Evolutionary conservation across 169 alveolate species (phyloP), one percentile per base, ranked within the genome.

Genomic region (Eimeria sp.): DNA sequence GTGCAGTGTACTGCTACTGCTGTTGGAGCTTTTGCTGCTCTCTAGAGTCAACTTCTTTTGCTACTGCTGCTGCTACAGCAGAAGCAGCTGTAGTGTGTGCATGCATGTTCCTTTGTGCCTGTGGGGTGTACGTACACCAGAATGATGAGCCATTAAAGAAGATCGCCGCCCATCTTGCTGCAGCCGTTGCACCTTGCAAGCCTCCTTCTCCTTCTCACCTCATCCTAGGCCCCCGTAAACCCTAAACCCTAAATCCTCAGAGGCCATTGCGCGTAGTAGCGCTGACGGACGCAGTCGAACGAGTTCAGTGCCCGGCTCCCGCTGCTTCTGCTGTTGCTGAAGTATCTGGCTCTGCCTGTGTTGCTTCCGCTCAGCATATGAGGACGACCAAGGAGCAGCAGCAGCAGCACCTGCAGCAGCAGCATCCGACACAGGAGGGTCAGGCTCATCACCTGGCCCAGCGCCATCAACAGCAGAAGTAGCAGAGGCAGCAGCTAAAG

Each of bases 91-190:
- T 14, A 54, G 61, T 14, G 16, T 7, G 20, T 11, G 61, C 61
- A 54, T 54, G 61, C 16, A 11, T 54, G 61, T 54, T 3, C 16
- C 20, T 5, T 22, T 40, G 84, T 18, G 51, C 2, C 51, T 27
- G n/a, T 73, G 84, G 13, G 84, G 65, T 78, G 89, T 47, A 78
- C 49, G 89, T 45, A 78, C 84, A 47, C 89, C 65, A 78, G 89
- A 58, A 78, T 7, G 89, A 78, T 78, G 58, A n/a, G 1, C 40
- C 49, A 6, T 20, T 78, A 40, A 47, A 40, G 67, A 78, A 78
- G 65, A 20, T 78, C 40, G 34, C 65, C n/a, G 30, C 9, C 5
- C 89, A 78, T 40, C 27, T 78, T 22, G 57, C 30, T 45, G 89
- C 65, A 9, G 89, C 89, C 9, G 89, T 78, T 45, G 7, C 65